Percentiles rank a stretch among this genome's conserved stretches.
These are phyloP conservation scores for Triticum timopheevii DNA, from an alignment of 176 grass and related monocot species.

Conservation along the genomic window DNA sequence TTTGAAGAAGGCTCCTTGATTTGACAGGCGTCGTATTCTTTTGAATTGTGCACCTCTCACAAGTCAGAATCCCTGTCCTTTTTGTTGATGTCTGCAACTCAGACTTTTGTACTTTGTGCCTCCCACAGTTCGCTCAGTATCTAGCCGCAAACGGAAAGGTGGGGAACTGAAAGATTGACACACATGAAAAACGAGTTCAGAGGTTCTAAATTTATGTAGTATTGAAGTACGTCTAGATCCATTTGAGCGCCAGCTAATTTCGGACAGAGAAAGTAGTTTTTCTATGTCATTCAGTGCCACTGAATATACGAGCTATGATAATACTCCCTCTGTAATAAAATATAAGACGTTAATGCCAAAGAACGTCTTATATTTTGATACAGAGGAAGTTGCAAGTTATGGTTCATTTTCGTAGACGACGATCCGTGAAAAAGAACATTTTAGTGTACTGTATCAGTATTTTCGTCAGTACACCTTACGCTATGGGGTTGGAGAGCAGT, in stretches of 20 bases:
- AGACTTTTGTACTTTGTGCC: background rate
- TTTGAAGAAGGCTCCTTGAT: conserved; percentile 39
- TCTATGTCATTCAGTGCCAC: too few relatives aligned
- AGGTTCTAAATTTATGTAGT: background rate
- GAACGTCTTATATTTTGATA: too few relatives aligned
- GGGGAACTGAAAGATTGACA: background rate
- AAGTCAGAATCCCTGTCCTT: background rate
- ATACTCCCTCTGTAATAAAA: too few relatives aligned
- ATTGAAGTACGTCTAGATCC: too few relatives aligned
- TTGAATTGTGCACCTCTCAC: background rate
- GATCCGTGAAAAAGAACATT: background rate
- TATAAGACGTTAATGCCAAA: too few relatives aligned
- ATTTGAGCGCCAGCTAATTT: too few relatives aligned
- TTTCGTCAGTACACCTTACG: background rate
- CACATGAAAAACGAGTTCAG: background rate
- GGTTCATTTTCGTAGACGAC: background rate
- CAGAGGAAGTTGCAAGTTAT: background rate
- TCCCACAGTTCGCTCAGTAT: background rate
- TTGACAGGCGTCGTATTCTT: conserved; percentile 4
- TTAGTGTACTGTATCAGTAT: background rate
- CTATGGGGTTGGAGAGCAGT: background rate
- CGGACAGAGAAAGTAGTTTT: too few relatives aligned
- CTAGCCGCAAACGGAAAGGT: background rate
- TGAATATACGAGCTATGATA: too few relatives aligned
- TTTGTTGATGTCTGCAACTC: background rate